These are phyloP conservation scores for Solanum dulcamara DNA, from an alignment of 257 asterid genomes.

Conservation along the genomic window DNA sequence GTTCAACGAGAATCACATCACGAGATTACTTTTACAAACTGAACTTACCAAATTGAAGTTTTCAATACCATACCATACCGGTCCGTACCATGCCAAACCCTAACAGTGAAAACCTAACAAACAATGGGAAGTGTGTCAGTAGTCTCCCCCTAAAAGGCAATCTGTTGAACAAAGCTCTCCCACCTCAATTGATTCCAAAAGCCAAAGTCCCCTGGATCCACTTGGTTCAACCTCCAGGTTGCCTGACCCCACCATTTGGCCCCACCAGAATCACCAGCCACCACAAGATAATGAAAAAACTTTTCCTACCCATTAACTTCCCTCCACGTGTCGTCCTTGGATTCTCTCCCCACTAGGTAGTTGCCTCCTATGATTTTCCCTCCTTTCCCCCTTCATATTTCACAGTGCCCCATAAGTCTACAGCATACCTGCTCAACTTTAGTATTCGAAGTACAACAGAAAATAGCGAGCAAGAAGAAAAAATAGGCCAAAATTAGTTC, in stretches of 20 bases:
- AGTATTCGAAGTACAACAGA: not conserved
- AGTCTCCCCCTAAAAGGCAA: not conserved
- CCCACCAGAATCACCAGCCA: constrained; percentile 18
- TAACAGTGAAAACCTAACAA: not conserved
- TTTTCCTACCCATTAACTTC: constrained; percentile 29
- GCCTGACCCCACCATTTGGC: not conserved
- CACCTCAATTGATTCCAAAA: constrained; percentile 4
- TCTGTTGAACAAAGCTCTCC: not conserved
- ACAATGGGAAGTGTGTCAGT: not conserved
- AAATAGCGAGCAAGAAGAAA: not conserved
- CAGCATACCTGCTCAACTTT: not conserved
- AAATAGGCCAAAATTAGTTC: not conserved
- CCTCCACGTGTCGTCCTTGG: constrained; percentile 36
- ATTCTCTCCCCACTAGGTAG: constrained; percentile 10
- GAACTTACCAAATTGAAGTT: not conserved
- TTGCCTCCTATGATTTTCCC: not conserved
- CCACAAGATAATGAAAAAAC: constrained; percentile 35
- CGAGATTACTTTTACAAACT: not conserved
- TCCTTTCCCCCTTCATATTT: not conserved
- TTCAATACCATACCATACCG: not conserved
- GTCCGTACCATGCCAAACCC: not conserved
- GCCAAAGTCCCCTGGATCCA: constrained; percentile 7
- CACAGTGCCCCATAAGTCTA: not conserved
- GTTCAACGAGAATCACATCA: not conserved
- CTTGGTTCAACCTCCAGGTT: not conserved